phyloP scores from a whole-genome alignment of 2,329 filamentous ascomycete genomes.

The Domatiomyces catenatus region DNA sequence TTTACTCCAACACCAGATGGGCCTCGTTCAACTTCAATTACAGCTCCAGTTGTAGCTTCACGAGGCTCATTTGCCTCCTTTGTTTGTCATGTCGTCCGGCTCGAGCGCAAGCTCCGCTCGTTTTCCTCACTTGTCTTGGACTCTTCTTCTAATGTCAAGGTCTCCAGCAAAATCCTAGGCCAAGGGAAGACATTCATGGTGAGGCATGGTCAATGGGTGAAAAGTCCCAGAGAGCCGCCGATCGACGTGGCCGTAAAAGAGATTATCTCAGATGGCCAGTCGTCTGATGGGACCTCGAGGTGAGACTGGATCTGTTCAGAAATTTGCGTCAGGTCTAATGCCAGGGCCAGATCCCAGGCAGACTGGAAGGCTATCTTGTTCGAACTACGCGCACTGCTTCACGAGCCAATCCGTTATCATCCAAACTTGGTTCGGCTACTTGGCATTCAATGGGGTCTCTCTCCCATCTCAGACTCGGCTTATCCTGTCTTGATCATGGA shows the following conservation, averaged over 20 bases:
- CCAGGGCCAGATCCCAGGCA: neutral
- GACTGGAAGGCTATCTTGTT: slow-evolving; percentile 3
- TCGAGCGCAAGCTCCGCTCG: slow-evolving; percentile 1
- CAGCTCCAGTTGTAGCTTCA: neutral
- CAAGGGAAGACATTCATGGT: slow-evolving; percentile 2
- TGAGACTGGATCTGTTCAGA: neutral
- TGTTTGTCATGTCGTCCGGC: slow-evolving; percentile 1
- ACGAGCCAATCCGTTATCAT: slow-evolving; percentile 3
- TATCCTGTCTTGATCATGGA: slow-evolving; percentile 2
- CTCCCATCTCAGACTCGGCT: slow-evolving; percentile 1
- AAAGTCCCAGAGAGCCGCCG: neutral
- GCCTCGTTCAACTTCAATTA: neutral
- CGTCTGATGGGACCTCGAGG: neutral
- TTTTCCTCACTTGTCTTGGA: slow-evolving; percentile 1
- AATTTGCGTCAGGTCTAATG: neutral
- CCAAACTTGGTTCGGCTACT: slow-evolving; percentile 3
- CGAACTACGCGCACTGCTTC: slow-evolving; percentile 1
- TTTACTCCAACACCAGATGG: neutral
- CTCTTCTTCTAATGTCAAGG: slow-evolving; percentile 1
- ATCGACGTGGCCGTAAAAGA: slow-evolving; percentile 1
- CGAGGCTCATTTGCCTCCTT: slow-evolving; percentile 1
- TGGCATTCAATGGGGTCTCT: slow-evolving; percentile 1
- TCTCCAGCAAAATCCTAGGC: slow-evolving; percentile 1
- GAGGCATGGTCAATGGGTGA: slow-evolving; percentile 1
- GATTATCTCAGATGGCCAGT: neutral